A percentile compares a stretch with the other conserved stretches of the same genome.
phyloP scores from a whole-genome alignment of 257 asterid species.

The Solanum pimpinellifolium region DNA sequence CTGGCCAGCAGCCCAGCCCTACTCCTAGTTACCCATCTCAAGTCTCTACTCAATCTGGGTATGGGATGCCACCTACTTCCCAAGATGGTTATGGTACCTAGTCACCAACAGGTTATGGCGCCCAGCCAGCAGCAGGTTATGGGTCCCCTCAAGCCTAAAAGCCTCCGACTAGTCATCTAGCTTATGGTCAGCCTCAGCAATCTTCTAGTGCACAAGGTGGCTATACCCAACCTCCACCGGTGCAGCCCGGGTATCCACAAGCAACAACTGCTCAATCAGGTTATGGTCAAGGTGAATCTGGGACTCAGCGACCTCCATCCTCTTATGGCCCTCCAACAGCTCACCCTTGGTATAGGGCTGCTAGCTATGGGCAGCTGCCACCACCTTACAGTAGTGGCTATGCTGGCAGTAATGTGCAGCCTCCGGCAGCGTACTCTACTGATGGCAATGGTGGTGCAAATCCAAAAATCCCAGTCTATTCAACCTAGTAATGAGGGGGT shows the following conservation, averaged over 20 bases:
- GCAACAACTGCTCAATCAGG: conserved; percentile 11
- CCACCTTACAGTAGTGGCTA: conserved; percentile 18
- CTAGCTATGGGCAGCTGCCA: conserved; percentile 34
- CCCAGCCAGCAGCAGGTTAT: background rate
- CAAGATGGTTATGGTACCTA: conserved; percentile 52
- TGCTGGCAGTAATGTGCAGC: conserved; percentile 23
- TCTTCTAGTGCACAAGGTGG: conserved; percentile 36
- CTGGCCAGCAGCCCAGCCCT: conserved; percentile 40
- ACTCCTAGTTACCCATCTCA: conserved; percentile 43
- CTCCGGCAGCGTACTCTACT: conserved; percentile 25
- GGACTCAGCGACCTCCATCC: conserved; percentile 16
- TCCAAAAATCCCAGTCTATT: conserved; percentile 30
- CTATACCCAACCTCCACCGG: conserved; percentile 24
- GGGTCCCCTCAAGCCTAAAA: conserved; percentile 15
- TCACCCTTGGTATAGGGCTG: conserved; percentile 31
- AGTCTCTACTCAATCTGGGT: conserved; percentile 47
- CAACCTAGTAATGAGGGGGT: conserved; percentile 27
- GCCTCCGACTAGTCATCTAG: conserved; percentile 22
- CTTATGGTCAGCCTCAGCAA: conserved; percentile 44
- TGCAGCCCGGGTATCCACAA: conserved; percentile 18
- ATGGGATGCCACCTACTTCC: conserved; percentile 45
- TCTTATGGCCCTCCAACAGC: conserved; percentile 17
- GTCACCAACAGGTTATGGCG: conserved; percentile 26
- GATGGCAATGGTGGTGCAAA: conserved; percentile 23
- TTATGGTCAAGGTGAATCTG: conserved; percentile 25